Evolutionary conservation across 305 asterid genomes (phyloP).

Genomic region (Plantago coronopus): DNA sequence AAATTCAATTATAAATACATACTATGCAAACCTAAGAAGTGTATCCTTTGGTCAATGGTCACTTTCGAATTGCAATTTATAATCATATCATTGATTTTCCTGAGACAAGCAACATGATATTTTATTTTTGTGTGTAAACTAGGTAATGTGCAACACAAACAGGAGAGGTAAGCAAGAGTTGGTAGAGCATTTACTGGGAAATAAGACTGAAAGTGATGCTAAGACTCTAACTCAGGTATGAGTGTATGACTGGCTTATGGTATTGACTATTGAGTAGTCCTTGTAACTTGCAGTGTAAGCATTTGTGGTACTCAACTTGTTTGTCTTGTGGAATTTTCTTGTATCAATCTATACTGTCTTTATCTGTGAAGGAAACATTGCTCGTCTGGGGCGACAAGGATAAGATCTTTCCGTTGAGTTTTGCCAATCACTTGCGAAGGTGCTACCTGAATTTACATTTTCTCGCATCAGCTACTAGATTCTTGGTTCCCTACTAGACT

Average conservation of each 20-base stretch:
- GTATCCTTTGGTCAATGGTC: no score
- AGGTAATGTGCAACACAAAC: slow-evolving; percentile 46
- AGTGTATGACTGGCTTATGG: no score
- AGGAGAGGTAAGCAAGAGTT: slow-evolving; percentile 55
- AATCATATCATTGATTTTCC: no score
- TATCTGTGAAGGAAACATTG: slow-evolving; percentile 44
- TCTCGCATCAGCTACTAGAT: neutral
- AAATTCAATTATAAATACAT: no score
- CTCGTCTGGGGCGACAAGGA: slow-evolving; percentile 76
- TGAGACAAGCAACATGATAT: no score
- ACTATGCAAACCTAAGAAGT: no score
- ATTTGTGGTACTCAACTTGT: no score
- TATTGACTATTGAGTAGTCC: no score
- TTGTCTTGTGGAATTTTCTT: neutral
- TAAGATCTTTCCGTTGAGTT: slow-evolving; percentile 52
- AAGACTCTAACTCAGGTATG: slow-evolving; percentile 41
- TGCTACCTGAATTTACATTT: slow-evolving; percentile 6
- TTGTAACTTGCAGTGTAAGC: no score
- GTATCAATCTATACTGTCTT: slow-evolving; percentile 1
- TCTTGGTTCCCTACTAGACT: neutral
- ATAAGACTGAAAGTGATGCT: slow-evolving; percentile 26
- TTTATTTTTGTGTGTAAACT: neutral
- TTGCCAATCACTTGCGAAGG: slow-evolving; percentile 54
- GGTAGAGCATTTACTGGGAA: slow-evolving; percentile 39
- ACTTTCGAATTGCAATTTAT: no score